Base-by-base conservation (phyloP, 2,329 filamentous ascomycete genomes). In the Botrytis sinoallii region DNA sequence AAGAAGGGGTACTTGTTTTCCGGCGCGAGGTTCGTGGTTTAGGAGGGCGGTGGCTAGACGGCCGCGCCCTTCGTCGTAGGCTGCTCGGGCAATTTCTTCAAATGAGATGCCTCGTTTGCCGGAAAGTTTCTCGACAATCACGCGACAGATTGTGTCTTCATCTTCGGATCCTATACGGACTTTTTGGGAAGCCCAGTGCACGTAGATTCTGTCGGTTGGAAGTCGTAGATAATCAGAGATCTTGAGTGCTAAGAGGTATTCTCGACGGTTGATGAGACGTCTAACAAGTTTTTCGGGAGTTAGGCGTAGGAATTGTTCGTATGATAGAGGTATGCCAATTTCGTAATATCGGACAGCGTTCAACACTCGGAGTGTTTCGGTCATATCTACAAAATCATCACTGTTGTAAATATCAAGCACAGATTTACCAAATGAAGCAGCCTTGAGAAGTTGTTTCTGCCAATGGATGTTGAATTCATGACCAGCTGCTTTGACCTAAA, bases 351-450 rank as follows among this genome's bases (percentile, higher is more conserved):
- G 91, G 20, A 95, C 92, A 10, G 95, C 95, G 79, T 98, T 98
- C 66, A 99, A 86, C 0, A 99, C 95, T 25, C 96, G 91, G 25
- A 99, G 84, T 0, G 92, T 96, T 82, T 99, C 95, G 78, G 94
- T 97, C 91, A 98, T 98, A 76, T 98, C 95, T 71, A 99, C 96
- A 83, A 98, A 99, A 77, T 99, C 95, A 80, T 99, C 96, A 80
- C 95, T 98, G 82, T 96, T 98, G 84, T 98, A 99, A 20, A 98
- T 90, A 79, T 98, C 96, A 5, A 99, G 87, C 0, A 98, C 96
- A 0, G 96, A 98, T 82, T 99, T 99, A 75, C 96, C 96, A 81
- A 98, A 98, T 0, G 95, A 98, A 0, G 96, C 96, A 9, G 96
- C 96, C 81, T 97, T 97, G n/a, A 99, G 86, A 1, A 99, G 86